Evolutionary conservation across 805 yeast genomes (phyloP), one percentile per base, ranked within the genome.

Genomic region (Candida quercuum): DNA sequence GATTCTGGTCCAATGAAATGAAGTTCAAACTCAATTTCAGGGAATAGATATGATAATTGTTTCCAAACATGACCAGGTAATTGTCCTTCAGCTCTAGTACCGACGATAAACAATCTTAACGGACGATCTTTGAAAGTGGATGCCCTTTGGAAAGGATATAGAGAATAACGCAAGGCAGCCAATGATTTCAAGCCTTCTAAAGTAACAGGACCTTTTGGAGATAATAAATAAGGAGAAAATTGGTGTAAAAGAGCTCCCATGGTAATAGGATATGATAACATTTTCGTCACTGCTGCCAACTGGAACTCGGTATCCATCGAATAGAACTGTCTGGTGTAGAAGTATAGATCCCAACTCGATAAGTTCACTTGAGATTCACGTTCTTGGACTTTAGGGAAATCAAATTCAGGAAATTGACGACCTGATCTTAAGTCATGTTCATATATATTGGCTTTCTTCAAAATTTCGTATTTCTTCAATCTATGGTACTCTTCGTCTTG

Each of bases 251-350:
- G 61, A 1, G 94, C 76, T 7, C 86, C 95, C 32, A 93, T 81
- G 4, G 99, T 88, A 42, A 86, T 64, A 31, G 99, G 99, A 61
- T 87, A 93, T 37, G 94, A 85, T 56, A 93, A 73, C 75, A 91
- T 85, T 59, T 93, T 93, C 15, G 98, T 87, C 24, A 88, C 89
- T 4, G 95, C 94, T 1, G 98, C 98, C 56, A 91, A 68, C 61
- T 91, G 94, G 66, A 86, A 91, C 61, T 89, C 96, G 5, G 96
- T 85, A 61, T 93, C 96, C 98, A 93, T 91, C 5, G 97, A 91
- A 52, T 79, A 82, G 59, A 86, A 93, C 51, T 83, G 83, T 59
- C 99, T 74, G 0, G 98, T 91, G 61, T 91, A 93, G 57, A 93
- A 82, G 54, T 78, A 91, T 9, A 93, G 69, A 61, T 93, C 98